Conservation (phyloP, 176 grass and related monocot genomes). For the Tuctoria greenei region DNA sequence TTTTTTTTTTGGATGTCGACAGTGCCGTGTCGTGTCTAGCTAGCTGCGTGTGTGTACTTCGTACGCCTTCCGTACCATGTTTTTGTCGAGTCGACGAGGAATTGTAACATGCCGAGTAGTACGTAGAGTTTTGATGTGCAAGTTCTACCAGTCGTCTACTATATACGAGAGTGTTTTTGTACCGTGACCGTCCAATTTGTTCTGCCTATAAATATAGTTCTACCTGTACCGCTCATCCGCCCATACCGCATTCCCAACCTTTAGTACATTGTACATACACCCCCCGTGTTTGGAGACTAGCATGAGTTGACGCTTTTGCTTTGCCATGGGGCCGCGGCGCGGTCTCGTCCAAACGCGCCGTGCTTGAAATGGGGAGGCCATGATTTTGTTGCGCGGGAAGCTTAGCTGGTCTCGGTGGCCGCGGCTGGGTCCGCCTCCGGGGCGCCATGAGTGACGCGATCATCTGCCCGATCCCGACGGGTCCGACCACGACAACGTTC, state of each 20-base stretch:
- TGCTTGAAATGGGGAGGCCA: constrained; percentile 38
- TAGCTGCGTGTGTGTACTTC: not conserved
- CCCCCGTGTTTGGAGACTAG: not conserved
- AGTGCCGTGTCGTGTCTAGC: not conserved
- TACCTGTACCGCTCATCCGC: no score
- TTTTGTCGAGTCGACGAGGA: constrained; percentile 24
- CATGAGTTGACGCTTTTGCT: no score
- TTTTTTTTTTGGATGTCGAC: constrained; percentile 6
- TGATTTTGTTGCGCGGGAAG: constrained; percentile 42
- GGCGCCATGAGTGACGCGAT: constrained; percentile 32
- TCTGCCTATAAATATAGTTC: no score
- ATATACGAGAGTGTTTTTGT: not conserved
- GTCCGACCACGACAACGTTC: not conserved
- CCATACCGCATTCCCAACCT: no score
- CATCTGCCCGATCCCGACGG: not conserved
- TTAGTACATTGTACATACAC: not conserved
- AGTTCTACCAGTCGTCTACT: not conserved
- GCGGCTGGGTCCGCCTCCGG: not conserved
- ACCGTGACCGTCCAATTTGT: not conserved
- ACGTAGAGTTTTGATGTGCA: constrained; percentile 31
- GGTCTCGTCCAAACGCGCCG: not conserved
- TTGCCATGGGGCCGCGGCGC: no score
- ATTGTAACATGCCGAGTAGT: constrained; percentile 30
- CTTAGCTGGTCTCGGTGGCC: constrained; percentile 15
- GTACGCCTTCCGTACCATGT: not conserved